Conservation (phyloP, 1,284 basidiomycete genomes). For the Trichosporon sp. region DNA sequence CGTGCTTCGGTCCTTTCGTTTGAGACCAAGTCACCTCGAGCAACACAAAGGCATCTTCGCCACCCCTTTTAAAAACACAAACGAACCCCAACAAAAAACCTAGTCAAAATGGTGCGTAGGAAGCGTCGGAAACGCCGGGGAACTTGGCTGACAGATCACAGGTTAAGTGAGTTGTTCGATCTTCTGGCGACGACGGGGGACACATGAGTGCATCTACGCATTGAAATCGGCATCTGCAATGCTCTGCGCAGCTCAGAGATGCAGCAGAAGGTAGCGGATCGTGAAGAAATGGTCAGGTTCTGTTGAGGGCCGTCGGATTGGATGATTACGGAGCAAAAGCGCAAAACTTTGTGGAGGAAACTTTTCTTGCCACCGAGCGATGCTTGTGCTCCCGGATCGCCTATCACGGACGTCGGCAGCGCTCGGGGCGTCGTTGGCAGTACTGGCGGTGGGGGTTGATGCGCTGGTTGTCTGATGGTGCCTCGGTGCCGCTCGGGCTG, state of each 20-base stretch:
- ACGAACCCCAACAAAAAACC: slow-evolving; percentile 35
- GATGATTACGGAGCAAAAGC: neutral
- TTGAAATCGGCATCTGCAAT: neutral
- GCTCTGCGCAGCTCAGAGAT: neutral
- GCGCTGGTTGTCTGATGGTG: neutral
- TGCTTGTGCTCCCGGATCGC: neutral
- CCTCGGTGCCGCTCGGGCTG: neutral
- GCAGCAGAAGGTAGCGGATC: neutral
- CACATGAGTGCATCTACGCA: neutral
- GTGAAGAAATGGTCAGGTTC: neutral
- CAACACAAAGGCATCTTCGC: slow-evolving; percentile 15
- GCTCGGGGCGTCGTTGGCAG: neutral
- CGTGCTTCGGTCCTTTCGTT: slow-evolving; percentile 26
- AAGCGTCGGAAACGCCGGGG: neutral
- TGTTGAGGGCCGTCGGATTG: neutral
- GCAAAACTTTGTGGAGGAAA: neutral
- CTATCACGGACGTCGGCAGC: neutral
- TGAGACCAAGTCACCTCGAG: slow-evolving; percentile 21
- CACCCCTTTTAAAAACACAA: slow-evolving; percentile 21
- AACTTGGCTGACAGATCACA: slow-evolving; percentile 39
- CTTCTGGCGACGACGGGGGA: neutral
- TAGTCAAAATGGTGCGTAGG: slow-evolving; percentile 51
- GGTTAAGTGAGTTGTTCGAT: slow-evolving; percentile 48
- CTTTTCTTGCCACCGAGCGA: neutral
- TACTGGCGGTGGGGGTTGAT: neutral